These are phyloP conservation scores for Salix dunnii DNA, from an alignment of 345 rosid species.

Conservation along the genomic window DNA sequence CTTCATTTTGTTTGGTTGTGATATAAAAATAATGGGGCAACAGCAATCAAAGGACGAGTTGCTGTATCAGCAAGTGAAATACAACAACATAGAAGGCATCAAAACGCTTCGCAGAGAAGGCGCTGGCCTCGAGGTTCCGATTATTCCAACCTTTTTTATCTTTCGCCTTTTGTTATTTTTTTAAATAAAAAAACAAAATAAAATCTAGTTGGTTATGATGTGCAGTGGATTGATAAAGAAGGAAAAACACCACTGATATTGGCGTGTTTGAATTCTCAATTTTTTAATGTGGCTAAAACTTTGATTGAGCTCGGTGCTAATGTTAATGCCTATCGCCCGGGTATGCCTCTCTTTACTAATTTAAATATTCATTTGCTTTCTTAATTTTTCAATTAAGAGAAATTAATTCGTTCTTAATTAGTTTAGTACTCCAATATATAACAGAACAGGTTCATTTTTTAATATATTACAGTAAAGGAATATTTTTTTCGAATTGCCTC, in stretches of 20 bases:
- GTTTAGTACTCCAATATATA: background rate
- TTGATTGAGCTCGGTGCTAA: slow-evolving; percentile 86
- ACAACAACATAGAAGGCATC: slow-evolving; percentile 75
- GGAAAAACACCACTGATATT: slow-evolving; percentile 88
- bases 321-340: slow-evolving; percentile 82
- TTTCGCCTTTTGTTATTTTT: background rate
- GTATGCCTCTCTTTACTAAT: slow-evolving; percentile 24
- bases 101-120: slow-evolving; percentile 70
- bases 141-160: background rate
- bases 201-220: background rate
- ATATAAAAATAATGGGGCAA: slow-evolving; percentile 61
- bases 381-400: background rate
- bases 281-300: slow-evolving; percentile 61
- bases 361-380: background rate
- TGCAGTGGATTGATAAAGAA: slow-evolving; percentile 87
- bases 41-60: slow-evolving; percentile 89
- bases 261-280: slow-evolving; percentile 72
- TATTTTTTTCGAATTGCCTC: too few species aligned
- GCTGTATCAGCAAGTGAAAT: slow-evolving; percentile 73
- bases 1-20: background rate
- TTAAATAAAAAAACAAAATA: background rate
- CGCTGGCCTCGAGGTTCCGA: slow-evolving; percentile 80
- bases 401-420: background rate
- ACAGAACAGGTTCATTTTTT: background rate
- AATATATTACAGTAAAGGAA: too few species aligned